Evolutionary conservation across 345 rosid species (phyloP).

Genomic region (Arabidopsis thaliana): TAIR10.1 NC_003076.8:5376501-5377000

Average conservation of each 20-base stretch:
- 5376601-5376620: slow-evolving; percentile 58
- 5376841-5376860: neutral
- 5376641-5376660: slow-evolving; percentile 42
- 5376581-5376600: slow-evolving; percentile 42
- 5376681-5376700: neutral
- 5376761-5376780: slow-evolving; percentile 60
- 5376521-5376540: too few species aligned
- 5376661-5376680: neutral
- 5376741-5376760: slow-evolving; percentile 55
- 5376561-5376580: too few species aligned
- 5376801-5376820: slow-evolving; percentile 60
- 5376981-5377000: neutral
- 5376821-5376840: slow-evolving; percentile 61
- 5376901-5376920: slow-evolving; percentile 48
- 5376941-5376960: slow-evolving; percentile 51
- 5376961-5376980: slow-evolving; percentile 39
- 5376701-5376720: slow-evolving; percentile 15
- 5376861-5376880: slow-evolving; percentile 61
- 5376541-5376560: too few species aligned
- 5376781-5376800: slow-evolving; percentile 58
- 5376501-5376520: too few species aligned
- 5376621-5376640: slow-evolving; percentile 63
- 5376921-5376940: slow-evolving; percentile 35
- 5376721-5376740: slow-evolving; percentile 63
- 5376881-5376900: slow-evolving; percentile 56